These are phyloP conservation scores for Parathielavia appendiculata DNA, from an alignment of 495 filamentous ascomycete species.

Conservation along the genomic window DNA sequence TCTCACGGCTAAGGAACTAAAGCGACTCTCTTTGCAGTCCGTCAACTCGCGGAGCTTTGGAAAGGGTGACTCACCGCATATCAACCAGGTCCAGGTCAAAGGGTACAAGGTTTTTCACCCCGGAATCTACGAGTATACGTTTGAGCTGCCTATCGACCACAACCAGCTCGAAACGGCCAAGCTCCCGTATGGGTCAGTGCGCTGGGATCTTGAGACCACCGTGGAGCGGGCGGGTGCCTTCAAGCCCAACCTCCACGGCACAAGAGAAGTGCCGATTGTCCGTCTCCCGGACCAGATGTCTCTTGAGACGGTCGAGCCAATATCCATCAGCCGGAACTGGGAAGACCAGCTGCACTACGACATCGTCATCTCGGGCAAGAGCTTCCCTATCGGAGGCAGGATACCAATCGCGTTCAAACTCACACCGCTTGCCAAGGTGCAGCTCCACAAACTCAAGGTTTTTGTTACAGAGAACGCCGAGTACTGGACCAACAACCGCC, in stretches of 20 bases:
- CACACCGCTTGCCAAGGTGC: slow-evolving; percentile 92
- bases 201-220: slow-evolving; percentile 81
- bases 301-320: slow-evolving; percentile 89
- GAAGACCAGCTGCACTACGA: slow-evolving; percentile 98
- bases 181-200: slow-evolving; percentile 81
- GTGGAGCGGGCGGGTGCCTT: slow-evolving; percentile 91
- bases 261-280: slow-evolving; percentile 79
- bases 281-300: slow-evolving; percentile 88
- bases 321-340: slow-evolving; percentile 95
- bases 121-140: slow-evolving; percentile 89
- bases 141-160: slow-evolving; percentile 91
- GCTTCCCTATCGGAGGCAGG: slow-evolving; percentile 85
- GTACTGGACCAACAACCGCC: slow-evolving; percentile 84
- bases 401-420: slow-evolving; percentile 98
- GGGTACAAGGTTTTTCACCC: slow-evolving; percentile 87
- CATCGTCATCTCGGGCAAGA: slow-evolving; percentile 98
- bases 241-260: slow-evolving; percentile 80
- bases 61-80: slow-evolving; percentile 63
- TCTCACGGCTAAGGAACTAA: slow-evolving; percentile 46
- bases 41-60: slow-evolving; percentile 82
- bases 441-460: slow-evolving; percentile 93
- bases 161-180: slow-evolving; percentile 87
- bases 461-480: slow-evolving; percentile 91
- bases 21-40: slow-evolving; percentile 69
- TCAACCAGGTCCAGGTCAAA: slow-evolving; percentile 66